Evolutionary conservation across 208 protist species (phyloP).

Genomic region (Leishmania aethiopica): DNA sequence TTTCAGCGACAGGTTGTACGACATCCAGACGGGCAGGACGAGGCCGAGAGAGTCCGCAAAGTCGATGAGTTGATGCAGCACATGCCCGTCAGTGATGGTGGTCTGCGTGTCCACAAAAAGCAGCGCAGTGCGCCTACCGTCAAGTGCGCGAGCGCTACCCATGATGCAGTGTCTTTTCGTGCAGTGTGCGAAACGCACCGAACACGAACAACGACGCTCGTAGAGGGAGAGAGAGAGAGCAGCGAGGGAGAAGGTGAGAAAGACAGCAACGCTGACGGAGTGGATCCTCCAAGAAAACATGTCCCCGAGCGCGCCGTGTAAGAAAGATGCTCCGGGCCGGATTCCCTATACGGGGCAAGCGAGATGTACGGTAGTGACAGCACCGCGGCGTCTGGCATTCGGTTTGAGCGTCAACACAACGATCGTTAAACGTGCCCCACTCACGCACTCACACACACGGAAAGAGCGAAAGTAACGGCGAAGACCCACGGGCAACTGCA

Average conservation of each 20-base stretch:
- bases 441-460: not conserved
- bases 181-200: not conserved
- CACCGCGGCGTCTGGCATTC: not conserved
- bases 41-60: not conserved
- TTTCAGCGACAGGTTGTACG: not conserved
- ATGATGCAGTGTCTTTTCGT: not conserved
- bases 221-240: not conserved
- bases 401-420: not conserved
- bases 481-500: not conserved
- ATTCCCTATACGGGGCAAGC: not conserved
- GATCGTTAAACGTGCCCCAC: not conserved
- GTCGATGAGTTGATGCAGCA: constrained; percentile 11
- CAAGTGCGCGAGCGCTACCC: not conserved
- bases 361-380: not conserved
- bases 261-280: not conserved
- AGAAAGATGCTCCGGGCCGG: not conserved
- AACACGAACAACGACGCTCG: not conserved
- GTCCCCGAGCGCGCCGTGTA: not conserved
- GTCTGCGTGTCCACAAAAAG: not conserved
- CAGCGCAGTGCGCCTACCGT: not conserved
- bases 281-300: not conserved
- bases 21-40: constrained; percentile 6
- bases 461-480: not conserved
- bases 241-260: not conserved
- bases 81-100: not conserved